phyloP scores from a whole-genome alignment of 805 yeast genomes.

The Dipodascus albidus region DNA sequence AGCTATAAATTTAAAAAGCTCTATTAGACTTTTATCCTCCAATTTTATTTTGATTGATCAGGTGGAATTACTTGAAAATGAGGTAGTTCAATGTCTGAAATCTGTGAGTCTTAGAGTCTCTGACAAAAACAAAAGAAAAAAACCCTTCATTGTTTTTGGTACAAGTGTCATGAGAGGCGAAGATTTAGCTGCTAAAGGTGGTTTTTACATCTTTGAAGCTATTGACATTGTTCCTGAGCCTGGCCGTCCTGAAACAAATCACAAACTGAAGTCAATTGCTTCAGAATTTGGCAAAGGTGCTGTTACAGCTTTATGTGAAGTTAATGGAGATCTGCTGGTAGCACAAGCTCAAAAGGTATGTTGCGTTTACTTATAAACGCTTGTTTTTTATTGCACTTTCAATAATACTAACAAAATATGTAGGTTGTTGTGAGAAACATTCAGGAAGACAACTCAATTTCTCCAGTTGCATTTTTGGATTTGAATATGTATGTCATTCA shows the following conservation, averaged over 20 bases:
- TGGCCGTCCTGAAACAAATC: constrained; percentile 71
- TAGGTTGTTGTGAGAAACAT: constrained; percentile 58
- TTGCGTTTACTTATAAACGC: constrained; percentile 14
- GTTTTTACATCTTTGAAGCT: constrained; percentile 60
- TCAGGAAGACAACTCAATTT: constrained; percentile 74
- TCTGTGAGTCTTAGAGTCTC: constrained; percentile 37
- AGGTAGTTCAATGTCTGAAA: constrained; percentile 47
- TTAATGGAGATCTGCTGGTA: constrained; percentile 72
- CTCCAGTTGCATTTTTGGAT: constrained; percentile 90
- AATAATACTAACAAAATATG: too few species aligned
- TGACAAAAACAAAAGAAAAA: constrained; percentile 29
- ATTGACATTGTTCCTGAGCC: constrained; percentile 85
- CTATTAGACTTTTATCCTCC: constrained; percentile 58
- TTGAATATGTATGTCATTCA: constrained; percentile 71
- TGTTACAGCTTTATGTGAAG: constrained; percentile 61
- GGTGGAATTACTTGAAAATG: constrained; percentile 53
- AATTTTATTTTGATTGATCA: constrained; percentile 68
- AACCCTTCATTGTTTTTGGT: constrained; percentile 70
- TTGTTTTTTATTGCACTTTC: too few species aligned
- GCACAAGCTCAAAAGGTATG: constrained; percentile 69
- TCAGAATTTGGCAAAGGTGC: constrained; percentile 77
- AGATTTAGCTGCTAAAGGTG: constrained; percentile 70
- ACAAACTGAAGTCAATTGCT: constrained; percentile 60
- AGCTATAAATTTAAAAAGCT: constrained; percentile 49
- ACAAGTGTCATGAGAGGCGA: constrained; percentile 67